Evolutionary conservation across 2,329 filamentous ascomycete species (phyloP).

Genomic region (Coleophoma cylindrospora): DNA sequence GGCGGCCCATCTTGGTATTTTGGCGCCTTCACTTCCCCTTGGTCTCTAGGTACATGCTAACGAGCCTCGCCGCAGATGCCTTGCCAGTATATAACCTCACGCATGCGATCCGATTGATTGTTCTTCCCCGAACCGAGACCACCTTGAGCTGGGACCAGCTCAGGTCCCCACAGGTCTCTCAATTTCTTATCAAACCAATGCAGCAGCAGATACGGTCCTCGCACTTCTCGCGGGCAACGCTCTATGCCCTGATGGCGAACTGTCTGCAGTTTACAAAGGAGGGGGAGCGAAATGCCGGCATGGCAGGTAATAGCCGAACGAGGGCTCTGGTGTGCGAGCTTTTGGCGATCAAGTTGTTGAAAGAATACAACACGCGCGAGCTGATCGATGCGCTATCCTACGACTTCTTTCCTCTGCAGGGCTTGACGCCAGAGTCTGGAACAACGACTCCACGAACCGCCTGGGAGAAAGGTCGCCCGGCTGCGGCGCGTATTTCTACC

Average conservation of each 20-base stretch:
- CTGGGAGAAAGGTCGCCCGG: conserved; percentile 37
- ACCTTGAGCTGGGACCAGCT: conserved; percentile 93
- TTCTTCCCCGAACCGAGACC: conserved; percentile 83
- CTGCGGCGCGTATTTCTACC: conserved; percentile 76
- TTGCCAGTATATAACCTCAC: conserved; percentile 88
- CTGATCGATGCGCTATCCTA: conserved; percentile 92
- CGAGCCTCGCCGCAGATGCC: conserved; percentile 51
- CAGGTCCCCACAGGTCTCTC: conserved; percentile 90
- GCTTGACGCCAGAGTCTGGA: conserved; percentile 47
- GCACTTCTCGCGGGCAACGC: conserved; percentile 79
- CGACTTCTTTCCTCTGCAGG: conserved; percentile 90
- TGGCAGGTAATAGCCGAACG: conserved; percentile 77
- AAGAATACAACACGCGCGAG: conserved; percentile 84
- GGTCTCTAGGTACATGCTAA: neutral
- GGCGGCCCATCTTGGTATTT: conserved; percentile 66
- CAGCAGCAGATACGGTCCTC: conserved; percentile 79
- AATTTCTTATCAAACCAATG: conserved; percentile 93
- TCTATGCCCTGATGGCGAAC: conserved; percentile 91
- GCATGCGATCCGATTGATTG: conserved; percentile 80
- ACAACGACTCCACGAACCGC: conserved; percentile 26
- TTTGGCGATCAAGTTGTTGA: conserved; percentile 81
- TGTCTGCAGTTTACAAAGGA: conserved; percentile 92
- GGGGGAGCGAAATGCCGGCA: conserved; percentile 73
- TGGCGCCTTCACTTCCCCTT: neutral
- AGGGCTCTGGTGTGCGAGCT: conserved; percentile 87